These are phyloP conservation scores for Aegilops speltoides DNA, from an alignment of 176 grass and related monocot genomes.

Conservation along the genomic window DNA sequence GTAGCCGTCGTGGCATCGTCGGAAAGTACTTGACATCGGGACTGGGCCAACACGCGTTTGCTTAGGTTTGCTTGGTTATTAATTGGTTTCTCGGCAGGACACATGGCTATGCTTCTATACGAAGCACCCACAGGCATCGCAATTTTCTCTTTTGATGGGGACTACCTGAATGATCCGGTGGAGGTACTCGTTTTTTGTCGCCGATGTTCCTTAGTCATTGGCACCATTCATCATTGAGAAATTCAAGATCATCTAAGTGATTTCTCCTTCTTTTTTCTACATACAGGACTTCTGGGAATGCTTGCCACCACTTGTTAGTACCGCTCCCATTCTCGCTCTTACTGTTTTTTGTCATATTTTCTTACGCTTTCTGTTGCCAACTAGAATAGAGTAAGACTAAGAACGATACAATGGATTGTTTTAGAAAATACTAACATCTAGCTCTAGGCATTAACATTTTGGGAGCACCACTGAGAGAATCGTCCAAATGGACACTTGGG, in stretches of 20 bases:
- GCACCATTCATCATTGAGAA: background rate
- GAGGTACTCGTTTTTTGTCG: background rate
- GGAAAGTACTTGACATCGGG: too few species aligned
- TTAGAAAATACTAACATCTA: background rate
- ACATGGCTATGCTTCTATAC: background rate
- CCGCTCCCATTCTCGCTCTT: background rate
- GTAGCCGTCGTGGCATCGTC: too few species aligned
- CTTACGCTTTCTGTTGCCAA: background rate
- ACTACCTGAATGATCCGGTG: background rate
- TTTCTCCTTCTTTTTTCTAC: background rate
- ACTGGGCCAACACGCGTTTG: too few species aligned
- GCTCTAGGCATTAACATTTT: background rate
- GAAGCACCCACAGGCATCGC: background rate
- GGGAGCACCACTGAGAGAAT: background rate
- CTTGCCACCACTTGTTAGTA: background rate
- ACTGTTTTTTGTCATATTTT: background rate
- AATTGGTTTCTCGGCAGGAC: too few species aligned
- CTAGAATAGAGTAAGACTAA: background rate
- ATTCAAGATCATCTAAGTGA: background rate
- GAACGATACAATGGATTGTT: background rate
- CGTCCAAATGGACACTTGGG: background rate
- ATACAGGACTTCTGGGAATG: background rate
- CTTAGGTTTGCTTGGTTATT: too few species aligned
- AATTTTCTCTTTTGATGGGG: background rate
- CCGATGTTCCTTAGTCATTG: background rate